Evolutionary conservation across 2,329 filamentous ascomycete species (phyloP).

Genomic region (Fusarium tjaetaba): DNA sequence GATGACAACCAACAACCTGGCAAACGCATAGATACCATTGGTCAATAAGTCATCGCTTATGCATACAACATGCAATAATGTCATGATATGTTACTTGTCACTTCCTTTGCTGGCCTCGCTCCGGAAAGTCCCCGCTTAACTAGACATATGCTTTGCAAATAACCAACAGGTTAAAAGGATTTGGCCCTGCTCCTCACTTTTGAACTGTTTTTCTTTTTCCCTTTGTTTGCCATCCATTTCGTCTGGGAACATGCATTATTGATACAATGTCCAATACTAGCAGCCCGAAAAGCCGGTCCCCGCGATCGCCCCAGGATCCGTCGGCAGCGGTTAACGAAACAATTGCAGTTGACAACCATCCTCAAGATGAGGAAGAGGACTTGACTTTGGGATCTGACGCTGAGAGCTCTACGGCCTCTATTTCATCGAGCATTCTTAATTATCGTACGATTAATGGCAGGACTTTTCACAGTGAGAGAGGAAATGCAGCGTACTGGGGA

Average conservation of each 20-base stretch:
- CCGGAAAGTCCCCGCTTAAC: not conserved
- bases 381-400: not conserved
- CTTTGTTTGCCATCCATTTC: not conserved
- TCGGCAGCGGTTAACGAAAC: not conserved
- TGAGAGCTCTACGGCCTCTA: not conserved
- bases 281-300: not conserved
- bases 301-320: not conserved
- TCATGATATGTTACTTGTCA: not conserved
- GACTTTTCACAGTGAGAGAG: not conserved
- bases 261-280: not conserved
- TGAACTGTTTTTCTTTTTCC: fast-evolving
- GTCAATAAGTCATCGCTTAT: not conserved
- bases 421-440: not conserved
- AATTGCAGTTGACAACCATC: fast-evolving
- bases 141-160: fast-evolving
- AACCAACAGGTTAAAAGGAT: not conserved
- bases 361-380: not conserved
- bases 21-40: not conserved
- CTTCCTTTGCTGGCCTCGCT: not conserved
- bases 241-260: fast-evolving
- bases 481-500: not conserved
- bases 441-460: not conserved
- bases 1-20: not conserved
- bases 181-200: not conserved
- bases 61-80: not conserved